These are phyloP conservation scores for Thalia dealbata DNA, from an alignment of 176 grass and related monocot species.

Conservation along the genomic window DNA sequence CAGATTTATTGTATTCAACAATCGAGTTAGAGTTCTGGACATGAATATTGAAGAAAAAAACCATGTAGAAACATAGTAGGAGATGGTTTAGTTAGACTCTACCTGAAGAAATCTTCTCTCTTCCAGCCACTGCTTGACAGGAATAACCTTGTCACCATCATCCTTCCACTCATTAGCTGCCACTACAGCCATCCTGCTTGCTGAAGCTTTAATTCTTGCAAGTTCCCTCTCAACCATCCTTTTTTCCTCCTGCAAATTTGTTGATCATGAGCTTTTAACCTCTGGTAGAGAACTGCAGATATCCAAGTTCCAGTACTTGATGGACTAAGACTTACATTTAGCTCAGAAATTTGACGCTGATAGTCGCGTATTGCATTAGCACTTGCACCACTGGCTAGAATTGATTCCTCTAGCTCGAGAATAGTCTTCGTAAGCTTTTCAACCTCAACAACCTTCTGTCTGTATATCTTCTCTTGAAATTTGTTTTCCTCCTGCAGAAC, in stretches of 20 bases:
- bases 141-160: constrained; percentile 52
- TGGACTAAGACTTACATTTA: constrained; percentile 38
- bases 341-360: constrained; percentile 41
- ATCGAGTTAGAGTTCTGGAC: neutral
- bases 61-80: neutral
- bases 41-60: neutral
- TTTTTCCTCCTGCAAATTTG: constrained; percentile 60
- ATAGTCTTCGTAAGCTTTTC: constrained; percentile 73
- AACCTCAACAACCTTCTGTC: constrained; percentile 63
- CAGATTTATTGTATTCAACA: constrained; percentile 2
- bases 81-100: neutral
- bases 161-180: constrained; percentile 76
- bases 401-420: constrained; percentile 59
- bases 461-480: constrained; percentile 63
- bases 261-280: constrained; percentile 7
- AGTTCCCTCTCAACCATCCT: constrained; percentile 79
- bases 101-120: constrained; percentile 82
- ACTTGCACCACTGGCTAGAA: constrained; percentile 42
- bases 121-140: constrained; percentile 83
- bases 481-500: constrained; percentile 68
- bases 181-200: constrained; percentile 54
- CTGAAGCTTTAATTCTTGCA: constrained; percentile 63
- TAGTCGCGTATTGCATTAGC: constrained; percentile 51
- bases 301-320: neutral
- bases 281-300: neutral